Evolutionary conservation across 495 filamentous ascomycete species (phyloP).

Genomic region (Trichoderma virens): DNA sequence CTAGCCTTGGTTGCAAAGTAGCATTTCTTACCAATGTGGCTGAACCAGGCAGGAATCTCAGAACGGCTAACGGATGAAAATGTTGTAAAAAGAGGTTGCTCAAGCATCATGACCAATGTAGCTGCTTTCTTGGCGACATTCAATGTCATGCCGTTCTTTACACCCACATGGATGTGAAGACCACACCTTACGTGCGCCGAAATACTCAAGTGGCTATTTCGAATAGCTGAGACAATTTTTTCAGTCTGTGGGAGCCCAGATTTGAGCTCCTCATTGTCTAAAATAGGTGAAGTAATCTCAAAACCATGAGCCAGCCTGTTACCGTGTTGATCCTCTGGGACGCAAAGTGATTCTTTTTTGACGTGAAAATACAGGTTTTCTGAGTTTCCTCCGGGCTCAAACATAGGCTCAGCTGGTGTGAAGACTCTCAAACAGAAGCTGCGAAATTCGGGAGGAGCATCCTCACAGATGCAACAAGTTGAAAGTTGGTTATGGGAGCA

Average conservation of each 20-base stretch:
- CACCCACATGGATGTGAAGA: not conserved
- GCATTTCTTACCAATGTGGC: not conserved
- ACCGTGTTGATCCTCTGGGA: not conserved
- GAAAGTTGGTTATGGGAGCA: not conserved
- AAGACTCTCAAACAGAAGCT: not conserved
- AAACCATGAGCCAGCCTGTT: constrained; percentile 52
- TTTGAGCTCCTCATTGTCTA: not conserved
- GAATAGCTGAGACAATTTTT: not conserved
- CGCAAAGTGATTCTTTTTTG: not conserved
- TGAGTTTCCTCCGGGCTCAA: not conserved
- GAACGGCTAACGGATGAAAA: not conserved
- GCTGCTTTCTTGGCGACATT: not conserved
- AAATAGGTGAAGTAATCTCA: not conserved
- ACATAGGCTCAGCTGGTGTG: not conserved
- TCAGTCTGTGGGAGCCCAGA: not conserved
- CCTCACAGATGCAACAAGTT: not conserved
- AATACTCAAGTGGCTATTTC: not conserved
- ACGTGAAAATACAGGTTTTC: not conserved
- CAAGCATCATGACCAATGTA: not conserved
- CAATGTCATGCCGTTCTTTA: not conserved
- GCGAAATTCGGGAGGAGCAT: not conserved
- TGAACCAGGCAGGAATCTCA: not conserved
- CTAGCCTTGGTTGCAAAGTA: not conserved
- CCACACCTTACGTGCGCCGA: not conserved
- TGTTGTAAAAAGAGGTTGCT: not conserved